Evolutionary conservation across 305 asterid genomes (phyloP).

Genomic region (Rubia tinctorum): DNA sequence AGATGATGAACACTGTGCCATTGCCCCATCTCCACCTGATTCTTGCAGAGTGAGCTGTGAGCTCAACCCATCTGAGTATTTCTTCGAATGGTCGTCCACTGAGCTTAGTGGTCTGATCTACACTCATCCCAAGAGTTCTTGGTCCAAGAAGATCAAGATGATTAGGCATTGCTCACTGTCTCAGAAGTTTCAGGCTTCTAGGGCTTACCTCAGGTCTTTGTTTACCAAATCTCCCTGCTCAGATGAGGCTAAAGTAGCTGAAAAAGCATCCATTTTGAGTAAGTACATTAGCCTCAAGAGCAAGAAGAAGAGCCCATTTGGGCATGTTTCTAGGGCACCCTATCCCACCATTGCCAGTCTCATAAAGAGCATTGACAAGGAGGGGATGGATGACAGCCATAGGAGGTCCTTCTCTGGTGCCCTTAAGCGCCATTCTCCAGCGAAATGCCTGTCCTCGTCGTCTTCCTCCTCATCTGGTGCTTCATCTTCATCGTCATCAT

Average conservation of each 20-base stretch:
- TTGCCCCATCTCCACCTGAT: conserved; percentile 52
- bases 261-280: conserved; percentile 20
- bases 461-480: conserved; percentile 41
- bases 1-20: conserved; percentile 24
- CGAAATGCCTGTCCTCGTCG: conserved; percentile 48
- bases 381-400: conserved; percentile 28
- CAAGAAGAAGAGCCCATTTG: conserved; percentile 33
- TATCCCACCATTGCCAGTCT: conserved; percentile 46
- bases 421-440: conserved; percentile 56
- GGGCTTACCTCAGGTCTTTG: conserved; percentile 45
- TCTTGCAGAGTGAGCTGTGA: conserved; percentile 77
- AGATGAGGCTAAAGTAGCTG: conserved; percentile 21
- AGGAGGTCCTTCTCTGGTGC: conserved; percentile 82
- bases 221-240: conserved; percentile 57
- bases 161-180: conserved; percentile 45
- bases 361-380: conserved; percentile 37
- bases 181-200: conserved; percentile 61
- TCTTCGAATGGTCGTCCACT: conserved; percentile 81
- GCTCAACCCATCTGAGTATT: conserved; percentile 53
- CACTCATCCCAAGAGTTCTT: conserved; percentile 35
- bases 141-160: conserved; percentile 60
- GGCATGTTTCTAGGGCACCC: conserved; percentile 26
- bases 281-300: conserved; percentile 28
- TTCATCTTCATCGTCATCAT: conserved; percentile 27
- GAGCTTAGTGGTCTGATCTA: conserved; percentile 43